Base-by-base conservation (phyloP, 495 filamentous ascomycete species). In the Cercophora scortea region DNA sequence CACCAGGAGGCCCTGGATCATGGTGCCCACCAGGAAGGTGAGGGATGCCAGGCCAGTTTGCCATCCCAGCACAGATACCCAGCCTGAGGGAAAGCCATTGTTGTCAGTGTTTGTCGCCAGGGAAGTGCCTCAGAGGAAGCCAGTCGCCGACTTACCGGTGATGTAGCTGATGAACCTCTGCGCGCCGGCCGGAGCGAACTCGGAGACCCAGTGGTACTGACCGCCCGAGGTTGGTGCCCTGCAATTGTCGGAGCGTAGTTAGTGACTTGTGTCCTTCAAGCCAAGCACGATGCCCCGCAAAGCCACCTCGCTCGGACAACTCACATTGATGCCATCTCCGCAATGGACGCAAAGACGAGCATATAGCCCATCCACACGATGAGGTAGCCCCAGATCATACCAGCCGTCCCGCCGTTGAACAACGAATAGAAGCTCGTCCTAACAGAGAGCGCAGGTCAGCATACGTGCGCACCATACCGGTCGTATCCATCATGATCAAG, bases 191-290 rank as follows among this genome's bases (percentile, higher is more conserved):
- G 71, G 68, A 0, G 74, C 62, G 47, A 79, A 79, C 48, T 79
- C 76, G 4, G 69, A 74, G 1, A 74, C 71, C 73, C 74, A 77
- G 50, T 77, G 73, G 42, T 75, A 77, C 54, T 77, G 71, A 2
- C 71, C 72, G 33, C 71, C 75, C 4, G 68, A 50, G 1, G 56
- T 68, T 11, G 65, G 63, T 19, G 63, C 62, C 65, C 72, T 73
- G 18, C 67, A 71, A 15, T 47, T 17, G 9, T 5, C 25, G 25
- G 25, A 25, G 25, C 25, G 25, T n/a, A n/a, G n/a, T 25, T 5
- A 25, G 25, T 5, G 5, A 2, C 25, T 25, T 25, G 25, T 25
- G 25, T 25, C 5, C 25, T 25, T 25, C 57, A 51, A 6, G 60
- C 61, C 18, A 15, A 2, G 17, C 42, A 44, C n/a, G 17, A 16